These are phyloP conservation scores for Rhizopogon salebrosus DNA, from an alignment of 768 basidiomycete species.

Conservation along the genomic window DNA sequence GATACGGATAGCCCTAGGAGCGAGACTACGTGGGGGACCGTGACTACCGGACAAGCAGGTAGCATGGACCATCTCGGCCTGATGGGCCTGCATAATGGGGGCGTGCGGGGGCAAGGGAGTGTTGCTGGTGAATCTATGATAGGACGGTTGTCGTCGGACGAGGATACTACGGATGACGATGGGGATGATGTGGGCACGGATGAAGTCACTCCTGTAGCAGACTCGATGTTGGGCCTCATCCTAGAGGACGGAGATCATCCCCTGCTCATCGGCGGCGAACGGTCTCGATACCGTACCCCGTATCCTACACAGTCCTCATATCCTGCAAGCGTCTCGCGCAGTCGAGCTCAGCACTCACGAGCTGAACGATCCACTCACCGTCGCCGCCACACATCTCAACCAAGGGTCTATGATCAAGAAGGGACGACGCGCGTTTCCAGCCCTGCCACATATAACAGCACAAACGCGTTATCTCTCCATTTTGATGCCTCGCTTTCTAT, in stretches of 20 bases:
- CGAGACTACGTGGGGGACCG: slow-evolving; percentile 33
- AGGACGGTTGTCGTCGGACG: slow-evolving; percentile 12
- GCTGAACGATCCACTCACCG: slow-evolving; percentile 12
- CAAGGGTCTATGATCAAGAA: slow-evolving; percentile 2
- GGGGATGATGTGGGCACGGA: slow-evolving; percentile 7
- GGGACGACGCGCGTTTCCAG: slow-evolving; percentile 3
- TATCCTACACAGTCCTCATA: slow-evolving; percentile 10
- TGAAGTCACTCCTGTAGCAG: slow-evolving; percentile 16
- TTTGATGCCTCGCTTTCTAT: slow-evolving; percentile 30
- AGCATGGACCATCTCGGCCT: slow-evolving; percentile 27
- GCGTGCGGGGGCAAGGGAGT: slow-evolving; percentile 20
- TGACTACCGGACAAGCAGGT: slow-evolving; percentile 19
- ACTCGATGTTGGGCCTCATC: slow-evolving; percentile 26
- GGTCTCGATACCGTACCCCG: slow-evolving; percentile 12
- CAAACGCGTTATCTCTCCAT: slow-evolving; percentile 30
- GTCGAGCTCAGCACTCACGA: neutral
- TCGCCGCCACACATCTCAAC: slow-evolving; percentile 18
- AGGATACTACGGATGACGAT: slow-evolving; percentile 12
- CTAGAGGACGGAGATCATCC: slow-evolving; percentile 25
- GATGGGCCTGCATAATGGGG: slow-evolving; percentile 26
- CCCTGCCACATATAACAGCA: slow-evolving; percentile 15
- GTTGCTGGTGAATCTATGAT: slow-evolving; percentile 12
- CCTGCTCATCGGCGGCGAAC: slow-evolving; percentile 7
- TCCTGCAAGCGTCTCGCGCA: slow-evolving; percentile 1
- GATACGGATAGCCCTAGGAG: slow-evolving; percentile 26